Conservation (phyloP, 805 yeast genomes). For the Yamadazyma takamatsuzukensis region DNA sequence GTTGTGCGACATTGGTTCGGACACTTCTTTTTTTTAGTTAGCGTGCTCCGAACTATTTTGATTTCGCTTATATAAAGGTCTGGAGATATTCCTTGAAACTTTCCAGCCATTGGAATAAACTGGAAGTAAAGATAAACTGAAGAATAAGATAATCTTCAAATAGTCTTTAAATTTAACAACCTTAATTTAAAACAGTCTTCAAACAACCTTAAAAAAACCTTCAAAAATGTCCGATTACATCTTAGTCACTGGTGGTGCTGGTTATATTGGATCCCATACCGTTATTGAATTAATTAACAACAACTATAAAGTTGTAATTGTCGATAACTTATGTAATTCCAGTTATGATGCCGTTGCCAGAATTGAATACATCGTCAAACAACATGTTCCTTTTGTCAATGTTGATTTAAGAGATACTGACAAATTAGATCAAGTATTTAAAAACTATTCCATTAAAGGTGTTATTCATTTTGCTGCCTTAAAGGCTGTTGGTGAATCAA, state of each 20-base stretch:
- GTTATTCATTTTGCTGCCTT: constrained; percentile 81
- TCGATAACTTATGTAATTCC: constrained; percentile 68
- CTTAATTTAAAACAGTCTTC: too few species aligned
- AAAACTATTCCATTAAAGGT: constrained; percentile 46
- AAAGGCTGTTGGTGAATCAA: constrained; percentile 80
- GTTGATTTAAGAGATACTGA: constrained; percentile 54
- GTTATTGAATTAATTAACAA: constrained; percentile 57
- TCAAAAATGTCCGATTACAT: too few species aligned
- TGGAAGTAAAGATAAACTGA: too few species aligned
- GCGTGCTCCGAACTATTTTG: too few species aligned
- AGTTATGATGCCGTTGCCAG: constrained; percentile 63
- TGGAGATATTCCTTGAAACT: constrained; percentile 10
- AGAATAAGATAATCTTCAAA: too few species aligned
- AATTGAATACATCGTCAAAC: constrained; percentile 50
- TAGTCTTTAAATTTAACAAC: too few species aligned
- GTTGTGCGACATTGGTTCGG: too few species aligned
- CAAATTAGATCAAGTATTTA: constrained; percentile 46
- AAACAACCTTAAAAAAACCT: too few species aligned
- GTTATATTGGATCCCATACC: constrained; percentile 83
- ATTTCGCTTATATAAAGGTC: background rate
- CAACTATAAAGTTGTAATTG: constrained; percentile 68
- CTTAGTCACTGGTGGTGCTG: constrained; percentile 83
- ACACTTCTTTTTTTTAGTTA: too few species aligned
- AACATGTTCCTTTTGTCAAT: constrained; percentile 50
- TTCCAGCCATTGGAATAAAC: constrained; percentile 7